Base-by-base conservation (phyloP, 1,284 basidiomycete genomes). In the Austroboletus novae-zelandiae region DNA sequence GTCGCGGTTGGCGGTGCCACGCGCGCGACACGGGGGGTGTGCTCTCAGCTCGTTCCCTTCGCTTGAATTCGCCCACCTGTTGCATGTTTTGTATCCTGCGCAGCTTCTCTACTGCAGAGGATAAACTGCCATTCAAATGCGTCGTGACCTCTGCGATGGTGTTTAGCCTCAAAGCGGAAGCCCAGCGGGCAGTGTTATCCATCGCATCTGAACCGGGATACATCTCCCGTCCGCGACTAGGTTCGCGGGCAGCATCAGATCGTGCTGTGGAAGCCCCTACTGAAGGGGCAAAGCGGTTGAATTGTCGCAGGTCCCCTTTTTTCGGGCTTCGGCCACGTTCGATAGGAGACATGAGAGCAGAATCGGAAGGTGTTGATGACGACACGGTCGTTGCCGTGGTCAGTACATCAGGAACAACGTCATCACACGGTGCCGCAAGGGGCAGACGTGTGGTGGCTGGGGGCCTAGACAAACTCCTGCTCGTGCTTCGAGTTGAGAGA, bases 261-360 rank as follows among this genome's bases (percentile, higher is more conserved):
- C 31, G 62, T 1, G 47, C 25, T 10, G 62, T 68, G 23, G 66
- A 64, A 31, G 59, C 58, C 18, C 47, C 60, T 42, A 57, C 35
- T 23, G 63, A 68, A 42, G 54, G 54, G 15, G 61, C 46, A 39
- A 63, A 68, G 5, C 61, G 64, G 41, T 30, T 74, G 5, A 70
- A 62, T 9, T 76, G 73, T 11, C 70, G 71, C 15, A 68, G 71
- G 31, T 52, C 56, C 27, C 49, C 41, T 47, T 72, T 74, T 48
- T 59, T 67, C 14, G 61, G 65, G 36, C 65, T 64, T 31, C 76
- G 73, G 30, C 75, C 76, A 29, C 76, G 74, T 48, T 73, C 70
- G 10, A 64, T 37, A 10, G 72, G 67, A 9, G 68, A 67, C 25
- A 65, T 40, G 44, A 65, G 50, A 6, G 66, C 59, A 5, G 71